Conservation (phyloP, 192 early-diverging fungal species). For the Coemansia sp. region DNA sequence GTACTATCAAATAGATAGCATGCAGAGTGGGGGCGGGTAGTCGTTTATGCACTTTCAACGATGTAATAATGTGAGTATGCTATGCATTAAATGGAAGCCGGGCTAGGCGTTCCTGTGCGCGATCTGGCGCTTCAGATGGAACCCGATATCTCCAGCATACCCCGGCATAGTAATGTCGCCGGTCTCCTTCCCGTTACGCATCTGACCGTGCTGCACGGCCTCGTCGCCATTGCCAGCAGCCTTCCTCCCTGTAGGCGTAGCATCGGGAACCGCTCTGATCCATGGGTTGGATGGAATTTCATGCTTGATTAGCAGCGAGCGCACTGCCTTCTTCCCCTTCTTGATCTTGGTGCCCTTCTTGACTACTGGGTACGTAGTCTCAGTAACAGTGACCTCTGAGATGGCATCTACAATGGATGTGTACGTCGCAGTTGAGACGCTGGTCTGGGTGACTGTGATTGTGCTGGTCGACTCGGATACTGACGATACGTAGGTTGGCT, state of each 20-base stretch:
- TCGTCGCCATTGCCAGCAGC: neutral
- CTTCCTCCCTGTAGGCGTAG: neutral
- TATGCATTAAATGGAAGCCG: neutral
- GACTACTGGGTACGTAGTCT: neutral
- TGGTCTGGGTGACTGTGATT: slow-evolving; percentile 11
- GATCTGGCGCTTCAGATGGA: slow-evolving; percentile 14
- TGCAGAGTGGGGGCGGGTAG: too few species aligned
- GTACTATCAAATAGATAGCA: too few species aligned
- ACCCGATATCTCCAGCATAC: slow-evolving; percentile 14
- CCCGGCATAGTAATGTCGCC: neutral
- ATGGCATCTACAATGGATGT: neutral
- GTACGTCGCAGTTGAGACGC: slow-evolving; percentile 4
- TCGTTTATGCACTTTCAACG: too few species aligned
- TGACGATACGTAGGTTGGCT: neutral
- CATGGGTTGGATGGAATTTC: neutral
- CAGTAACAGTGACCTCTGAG: slow-evolving; percentile 12
- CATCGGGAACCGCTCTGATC: neutral
- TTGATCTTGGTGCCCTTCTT: neutral
- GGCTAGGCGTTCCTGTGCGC: neutral
- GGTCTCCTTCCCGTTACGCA: neutral
- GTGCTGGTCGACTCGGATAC: slow-evolving; percentile 5
- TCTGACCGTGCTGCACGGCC: neutral
- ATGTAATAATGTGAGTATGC: too few species aligned
- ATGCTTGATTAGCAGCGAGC: neutral
- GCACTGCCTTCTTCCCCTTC: neutral